These are phyloP conservation scores for Lolium multiflorum DNA, from an alignment of 176 grass and related monocot species.

Conservation along the genomic window DNA sequence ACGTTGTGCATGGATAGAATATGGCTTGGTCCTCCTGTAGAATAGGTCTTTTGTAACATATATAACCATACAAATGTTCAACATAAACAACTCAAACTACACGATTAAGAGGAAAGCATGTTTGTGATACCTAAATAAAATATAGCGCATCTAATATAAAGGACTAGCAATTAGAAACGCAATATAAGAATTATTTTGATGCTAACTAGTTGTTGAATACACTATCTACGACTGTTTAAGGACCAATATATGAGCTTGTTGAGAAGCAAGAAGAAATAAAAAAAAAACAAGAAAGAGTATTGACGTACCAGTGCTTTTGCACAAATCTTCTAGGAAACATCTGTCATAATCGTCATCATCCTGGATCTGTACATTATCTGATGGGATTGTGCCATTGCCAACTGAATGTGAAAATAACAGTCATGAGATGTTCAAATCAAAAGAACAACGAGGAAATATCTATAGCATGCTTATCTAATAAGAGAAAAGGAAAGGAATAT, in stretches of 20 bases:
- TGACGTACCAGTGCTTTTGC: conserved; percentile 85
- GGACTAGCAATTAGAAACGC: background rate
- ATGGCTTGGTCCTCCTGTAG: too few species aligned
- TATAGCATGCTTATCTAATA: background rate
- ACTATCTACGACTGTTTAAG: background rate
- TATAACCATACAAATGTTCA: background rate
- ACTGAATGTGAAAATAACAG: conserved; percentile 42
- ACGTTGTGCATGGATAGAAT: too few species aligned
- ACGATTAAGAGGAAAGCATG: background rate
- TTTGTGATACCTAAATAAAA: background rate
- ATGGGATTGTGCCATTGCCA: conserved; percentile 43
- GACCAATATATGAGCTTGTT: conserved; percentile 13
- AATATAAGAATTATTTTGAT: background rate
- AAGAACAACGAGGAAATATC: conserved; percentile 1
- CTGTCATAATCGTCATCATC: conserved; percentile 67
- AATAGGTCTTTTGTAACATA: too few species aligned
- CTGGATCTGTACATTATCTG: conserved; percentile 41
- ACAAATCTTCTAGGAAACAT: conserved; percentile 75
- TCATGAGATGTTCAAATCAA: conserved; percentile 19
- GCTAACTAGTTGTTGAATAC: background rate
- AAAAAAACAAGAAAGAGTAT: conserved; percentile 30
- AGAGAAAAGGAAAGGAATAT: background rate
- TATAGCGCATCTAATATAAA: too few species aligned
- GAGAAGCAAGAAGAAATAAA: background rate
- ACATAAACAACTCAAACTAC: conserved; percentile 15